Base-by-base conservation (phyloP, 2,329 filamentous ascomycete genomes). In the Davidsoniella virescens region DNA sequence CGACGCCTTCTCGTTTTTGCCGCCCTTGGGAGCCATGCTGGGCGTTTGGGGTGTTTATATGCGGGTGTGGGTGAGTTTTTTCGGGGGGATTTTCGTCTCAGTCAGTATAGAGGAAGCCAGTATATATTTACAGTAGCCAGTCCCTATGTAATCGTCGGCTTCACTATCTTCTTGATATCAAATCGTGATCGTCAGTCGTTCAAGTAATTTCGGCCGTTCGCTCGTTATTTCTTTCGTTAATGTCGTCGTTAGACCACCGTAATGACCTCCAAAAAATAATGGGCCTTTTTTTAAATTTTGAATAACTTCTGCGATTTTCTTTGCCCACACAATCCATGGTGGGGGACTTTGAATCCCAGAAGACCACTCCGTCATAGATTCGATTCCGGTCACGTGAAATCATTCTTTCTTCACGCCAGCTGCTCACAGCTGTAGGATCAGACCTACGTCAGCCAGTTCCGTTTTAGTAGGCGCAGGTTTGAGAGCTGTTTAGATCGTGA, bases 21-120 rank as follows among this genome's bases (percentile, higher is more conserved):
- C 70, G 57, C 60, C 70, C 65, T 87, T 87, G 53, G 84, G 84
- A 64, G 84, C 70, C 84, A 88, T 87, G 60, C 60, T 78, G 70
- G 67, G 63, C 56, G 43, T 33, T 33, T 33, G 9, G 29, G 9
- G 29, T 33, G 29, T 2, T 33, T 9, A 10, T 9, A 33, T 33
- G 29, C 12, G 29, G 12, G 18, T 16, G 26, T 26, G 14, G 18
- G 9, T 41, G 18, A 18, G 4, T 16, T 41, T 16, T 20, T 36
- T 25, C 36, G 36, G 45, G 23, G 14, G 18, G n/a, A 36, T 4
- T 52, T n/a, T 14, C 9, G 17, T 12, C 9, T 46, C n/a, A 33
- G 50, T 38, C 18, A 17, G 37, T 33, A 23, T 37, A 16, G 23
- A 42, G 38, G 43, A 20, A 46, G 33, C 42, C 37, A 23, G 44